Evolutionary conservation across 768 basidiomycete genomes (phyloP).

Genomic region (Cystofilobasidium capitatum): DNA sequence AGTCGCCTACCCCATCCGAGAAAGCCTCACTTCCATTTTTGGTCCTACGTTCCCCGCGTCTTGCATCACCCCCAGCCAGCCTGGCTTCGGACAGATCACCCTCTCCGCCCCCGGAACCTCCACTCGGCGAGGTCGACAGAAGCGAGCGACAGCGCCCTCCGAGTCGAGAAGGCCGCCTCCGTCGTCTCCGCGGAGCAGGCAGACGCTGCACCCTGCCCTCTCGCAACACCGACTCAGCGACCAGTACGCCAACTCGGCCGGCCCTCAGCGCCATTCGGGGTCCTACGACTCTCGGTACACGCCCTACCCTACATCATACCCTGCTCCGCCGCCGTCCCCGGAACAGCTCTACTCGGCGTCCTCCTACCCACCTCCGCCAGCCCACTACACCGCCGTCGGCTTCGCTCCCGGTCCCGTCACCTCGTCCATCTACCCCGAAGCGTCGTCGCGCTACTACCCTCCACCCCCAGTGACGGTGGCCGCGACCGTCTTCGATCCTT

Average conservation of each 20-base stretch:
- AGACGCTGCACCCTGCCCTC: no score
- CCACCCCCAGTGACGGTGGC: not conserved
- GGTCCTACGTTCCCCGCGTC: constrained; percentile 40
- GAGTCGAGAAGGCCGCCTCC: not conserved
- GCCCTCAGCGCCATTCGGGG: no score
- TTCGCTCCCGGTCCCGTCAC: not conserved
- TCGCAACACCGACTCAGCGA: no score
- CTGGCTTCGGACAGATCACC: constrained; percentile 77
- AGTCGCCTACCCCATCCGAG: constrained; percentile 78
- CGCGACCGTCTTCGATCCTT: not conserved
- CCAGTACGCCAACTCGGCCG: no score
- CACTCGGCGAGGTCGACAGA: not conserved
- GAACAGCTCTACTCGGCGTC: no score
- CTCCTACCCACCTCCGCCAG: not conserved
- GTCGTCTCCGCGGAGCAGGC: not conserved
- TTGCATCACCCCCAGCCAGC: constrained; percentile 73
- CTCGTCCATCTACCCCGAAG: not conserved
- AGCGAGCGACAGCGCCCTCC: not conserved
- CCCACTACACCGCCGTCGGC: not conserved
- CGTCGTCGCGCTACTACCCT: not conserved
- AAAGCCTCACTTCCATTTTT: constrained; percentile 77
- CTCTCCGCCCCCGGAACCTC: constrained; percentile 10
- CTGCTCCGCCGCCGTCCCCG: no score
- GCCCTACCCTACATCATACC: no score
- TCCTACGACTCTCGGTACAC: not conserved